Evolutionary conservation across 2,329 filamentous ascomycete genomes (phyloP).

Genomic region (Domatiomyces globalis): DNA sequence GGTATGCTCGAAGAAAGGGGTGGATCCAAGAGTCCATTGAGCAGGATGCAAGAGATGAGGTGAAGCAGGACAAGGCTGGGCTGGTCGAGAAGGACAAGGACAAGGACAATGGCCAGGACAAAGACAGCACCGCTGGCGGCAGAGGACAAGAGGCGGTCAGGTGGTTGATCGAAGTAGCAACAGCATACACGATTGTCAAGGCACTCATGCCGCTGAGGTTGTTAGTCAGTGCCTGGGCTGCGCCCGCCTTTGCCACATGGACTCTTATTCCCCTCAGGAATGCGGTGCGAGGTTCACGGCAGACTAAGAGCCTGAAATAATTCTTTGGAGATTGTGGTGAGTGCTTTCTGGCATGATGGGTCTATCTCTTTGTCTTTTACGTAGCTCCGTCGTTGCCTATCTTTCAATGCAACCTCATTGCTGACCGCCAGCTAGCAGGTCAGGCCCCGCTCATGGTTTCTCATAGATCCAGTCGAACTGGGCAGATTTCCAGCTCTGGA

Average conservation of each 20-base stretch:
- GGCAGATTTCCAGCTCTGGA: slow-evolving; percentile 70
- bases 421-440: background rate
- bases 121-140: slow-evolving; percentile 1
- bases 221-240: slow-evolving; percentile 67
- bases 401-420: background rate
- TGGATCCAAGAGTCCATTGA: slow-evolving; percentile 53
- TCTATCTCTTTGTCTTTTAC: background rate
- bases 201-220: slow-evolving; percentile 65
- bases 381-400: too few species aligned
- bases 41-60: slow-evolving; percentile 31
- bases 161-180: slow-evolving; percentile 55
- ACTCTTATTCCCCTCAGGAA: slow-evolving; percentile 39
- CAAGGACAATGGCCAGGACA: background rate
- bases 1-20: slow-evolving; percentile 62
- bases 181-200: slow-evolving; percentile 86
- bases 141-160: slow-evolving; percentile 35
- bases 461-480: slow-evolving; percentile 95
- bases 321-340: background rate
- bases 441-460: slow-evolving; percentile 43
- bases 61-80: slow-evolving; percentile 14
- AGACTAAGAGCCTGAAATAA: background rate
- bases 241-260: slow-evolving; percentile 75
- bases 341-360: background rate
- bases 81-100: slow-evolving; percentile 2
- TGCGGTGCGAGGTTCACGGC: slow-evolving; percentile 6